Evolutionary conservation across 2,329 filamentous ascomycete species (phyloP).

Genomic region (Elsinoe arachidis): DNA sequence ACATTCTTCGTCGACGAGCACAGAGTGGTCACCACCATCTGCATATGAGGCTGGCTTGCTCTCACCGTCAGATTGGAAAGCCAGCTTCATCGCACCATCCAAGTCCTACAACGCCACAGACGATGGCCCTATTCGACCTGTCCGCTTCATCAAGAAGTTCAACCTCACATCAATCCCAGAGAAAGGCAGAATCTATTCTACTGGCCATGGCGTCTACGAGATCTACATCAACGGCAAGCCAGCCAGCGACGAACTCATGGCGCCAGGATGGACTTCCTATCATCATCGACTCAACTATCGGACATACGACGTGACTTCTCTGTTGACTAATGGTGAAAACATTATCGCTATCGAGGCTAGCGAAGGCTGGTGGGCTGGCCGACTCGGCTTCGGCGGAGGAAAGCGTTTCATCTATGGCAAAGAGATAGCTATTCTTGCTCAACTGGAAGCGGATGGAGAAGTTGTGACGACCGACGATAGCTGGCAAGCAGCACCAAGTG

Average conservation of each 20-base stretch:
- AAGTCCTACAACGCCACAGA: not conserved
- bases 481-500: conserved; percentile 31
- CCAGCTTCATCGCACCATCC: conserved; percentile 12
- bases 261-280: conserved; percentile 48
- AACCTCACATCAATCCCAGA: conserved; percentile 12
- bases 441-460: conserved; percentile 31
- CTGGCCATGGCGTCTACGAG: conserved; percentile 39
- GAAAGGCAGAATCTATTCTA: conserved; percentile 40
- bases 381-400: conserved; percentile 27
- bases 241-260: conserved; percentile 29
- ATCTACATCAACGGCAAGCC: conserved; percentile 40
- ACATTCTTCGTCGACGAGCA: not conserved
- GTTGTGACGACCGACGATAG: conserved; percentile 30
- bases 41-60: not conserved
- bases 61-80: not conserved
- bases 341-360: conserved; percentile 36
- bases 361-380: conserved; percentile 44
- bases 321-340: conserved; percentile 32
- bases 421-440: conserved; percentile 32
- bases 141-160: conserved; percentile 31
- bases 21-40: conserved; percentile 8
- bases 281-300: conserved; percentile 44
- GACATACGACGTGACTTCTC: conserved; percentile 42
- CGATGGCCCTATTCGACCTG: conserved; percentile 2
- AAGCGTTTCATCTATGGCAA: conserved; percentile 34